A percentile compares a stretch with the other conserved stretches of the same genome.
Conservation (phyloP, 83 land plant species). For the Isoetes engelmannii region DNA sequence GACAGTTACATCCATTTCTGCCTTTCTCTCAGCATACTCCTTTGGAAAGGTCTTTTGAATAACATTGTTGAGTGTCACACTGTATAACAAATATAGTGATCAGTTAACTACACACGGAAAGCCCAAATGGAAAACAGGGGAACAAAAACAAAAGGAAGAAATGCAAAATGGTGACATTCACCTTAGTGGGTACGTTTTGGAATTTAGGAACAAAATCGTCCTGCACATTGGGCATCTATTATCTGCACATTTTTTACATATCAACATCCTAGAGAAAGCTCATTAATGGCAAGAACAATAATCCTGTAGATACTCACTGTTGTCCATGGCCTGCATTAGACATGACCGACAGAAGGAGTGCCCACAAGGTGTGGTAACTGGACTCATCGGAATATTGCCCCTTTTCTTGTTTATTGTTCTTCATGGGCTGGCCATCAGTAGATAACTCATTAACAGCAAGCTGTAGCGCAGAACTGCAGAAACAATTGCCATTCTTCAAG, state of each 20-base stretch:
- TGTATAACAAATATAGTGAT: slow-evolving; percentile 29
- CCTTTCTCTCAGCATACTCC: slow-evolving; percentile 80
- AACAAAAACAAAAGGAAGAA: not conserved
- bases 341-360: slow-evolving; percentile 94
- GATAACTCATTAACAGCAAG: slow-evolving; percentile 34
- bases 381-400: slow-evolving; percentile 74
- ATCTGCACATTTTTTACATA: slow-evolving; percentile 35
- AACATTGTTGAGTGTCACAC: slow-evolving; percentile 92
- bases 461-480: slow-evolving; percentile 44
- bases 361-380: slow-evolving; percentile 96
- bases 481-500: slow-evolving; percentile 2
- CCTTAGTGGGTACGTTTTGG: slow-evolving; percentile 82
- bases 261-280: too few species aligned
- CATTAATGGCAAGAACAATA: not conserved
- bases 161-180: too few species aligned
- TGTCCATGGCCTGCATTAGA: slow-evolving; percentile 86
- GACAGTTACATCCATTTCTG: slow-evolving; percentile 58
- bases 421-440: slow-evolving; percentile 10
- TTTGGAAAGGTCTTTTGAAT: slow-evolving; percentile 83
- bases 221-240: slow-evolving; percentile 97
- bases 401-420: slow-evolving; percentile 30
- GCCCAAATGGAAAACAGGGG: not conserved
- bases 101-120: not conserved
- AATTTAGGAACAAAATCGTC: slow-evolving; percentile 72
- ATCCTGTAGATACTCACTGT: slow-evolving; percentile 39